A percentile compares a stretch with the other conserved stretches of the same genome.
phyloP scores from a whole-genome alignment of 257 asterid genomes.

The Solanum habrochaites region DNA sequence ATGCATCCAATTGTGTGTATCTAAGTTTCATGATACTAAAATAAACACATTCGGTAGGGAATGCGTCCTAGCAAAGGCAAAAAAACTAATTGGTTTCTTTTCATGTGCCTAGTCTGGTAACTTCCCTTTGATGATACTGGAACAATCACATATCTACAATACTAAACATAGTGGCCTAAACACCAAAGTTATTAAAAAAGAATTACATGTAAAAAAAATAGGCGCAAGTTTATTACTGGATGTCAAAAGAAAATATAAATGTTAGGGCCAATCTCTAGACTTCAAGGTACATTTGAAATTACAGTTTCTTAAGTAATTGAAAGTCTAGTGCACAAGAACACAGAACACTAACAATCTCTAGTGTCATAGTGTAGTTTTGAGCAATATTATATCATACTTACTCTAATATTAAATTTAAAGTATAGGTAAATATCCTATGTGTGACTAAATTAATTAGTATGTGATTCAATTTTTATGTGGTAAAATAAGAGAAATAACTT shows the following conservation, averaged over 20 bases:
- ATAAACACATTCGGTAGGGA: background rate
- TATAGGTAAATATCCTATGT: too few relatives aligned
- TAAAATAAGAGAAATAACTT: too few relatives aligned
- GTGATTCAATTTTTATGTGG: too few relatives aligned
- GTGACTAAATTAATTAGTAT: too few relatives aligned
- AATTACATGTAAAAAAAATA: background rate
- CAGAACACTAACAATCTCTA: background rate
- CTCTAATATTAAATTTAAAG: too few relatives aligned
- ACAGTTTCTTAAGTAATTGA: background rate
- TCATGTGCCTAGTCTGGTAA: too few relatives aligned
- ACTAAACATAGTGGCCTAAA: background rate
- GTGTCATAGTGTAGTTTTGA: too few relatives aligned
- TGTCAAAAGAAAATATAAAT: background rate
- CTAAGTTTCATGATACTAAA: background rate
- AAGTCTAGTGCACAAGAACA: background rate
- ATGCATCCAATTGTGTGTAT: background rate
- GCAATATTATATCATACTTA: too few relatives aligned
- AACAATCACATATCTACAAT: background rate
- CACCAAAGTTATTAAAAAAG: background rate
- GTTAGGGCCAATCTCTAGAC: background rate
- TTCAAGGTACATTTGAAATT: background rate
- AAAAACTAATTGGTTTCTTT: background rate
- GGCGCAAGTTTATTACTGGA: background rate
- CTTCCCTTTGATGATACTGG: too few relatives aligned
- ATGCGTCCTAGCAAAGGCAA: background rate